Evolutionary conservation across 495 filamentous ascomycete species (phyloP), one percentile per base, ranked within the genome.

Genomic region (Chaetomium tenue): DNA sequence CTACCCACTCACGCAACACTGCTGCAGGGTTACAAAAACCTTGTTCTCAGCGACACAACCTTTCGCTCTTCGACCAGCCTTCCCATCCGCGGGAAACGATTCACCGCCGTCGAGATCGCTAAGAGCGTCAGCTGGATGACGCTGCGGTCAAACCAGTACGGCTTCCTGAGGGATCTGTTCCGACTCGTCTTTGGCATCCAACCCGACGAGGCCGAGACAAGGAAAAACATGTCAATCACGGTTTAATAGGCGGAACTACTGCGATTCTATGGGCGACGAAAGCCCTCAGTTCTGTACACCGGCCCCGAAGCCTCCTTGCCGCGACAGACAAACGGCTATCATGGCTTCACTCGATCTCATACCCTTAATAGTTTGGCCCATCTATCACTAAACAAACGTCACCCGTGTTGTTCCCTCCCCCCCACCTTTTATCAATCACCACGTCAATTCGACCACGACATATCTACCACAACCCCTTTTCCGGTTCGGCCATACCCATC

Each of bases 141-240:
- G 52, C 58, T 72, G 26, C 71, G 74, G 20, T 76, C 78, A 0
- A 62, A 66, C 37, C 83, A 86, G 63, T 90, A 92, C 72, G 78
- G 77, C 22, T 96, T 91, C 83, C 76, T 96, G 65, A 81, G 83
- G 25, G 92, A 96, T 73, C 76, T 97, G 12, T 96, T 88, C 77
- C 82, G 86, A 53, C 78, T 92, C n/a, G 91, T 96, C 3, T 92
- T 93, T 76, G 91, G 92, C 0, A 91, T 91, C 71, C 85, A 88
- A 61, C 70, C 89, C 28, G 90, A 95, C 64, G 92, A 94, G 66
- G 87, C 85, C 0, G 85, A 86, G 55, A 70, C 74, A 20, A 76
- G 83, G 52, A 83, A 83, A 67, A 78, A 78, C 33, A 75, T 82
- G 2, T 77, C 74, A 9, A 82, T 89, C 57, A 71, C 72, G 0